Evolutionary conservation across 2,329 filamentous ascomycete genomes (phyloP).

Genomic region (Nakataea oryzae): DNA sequence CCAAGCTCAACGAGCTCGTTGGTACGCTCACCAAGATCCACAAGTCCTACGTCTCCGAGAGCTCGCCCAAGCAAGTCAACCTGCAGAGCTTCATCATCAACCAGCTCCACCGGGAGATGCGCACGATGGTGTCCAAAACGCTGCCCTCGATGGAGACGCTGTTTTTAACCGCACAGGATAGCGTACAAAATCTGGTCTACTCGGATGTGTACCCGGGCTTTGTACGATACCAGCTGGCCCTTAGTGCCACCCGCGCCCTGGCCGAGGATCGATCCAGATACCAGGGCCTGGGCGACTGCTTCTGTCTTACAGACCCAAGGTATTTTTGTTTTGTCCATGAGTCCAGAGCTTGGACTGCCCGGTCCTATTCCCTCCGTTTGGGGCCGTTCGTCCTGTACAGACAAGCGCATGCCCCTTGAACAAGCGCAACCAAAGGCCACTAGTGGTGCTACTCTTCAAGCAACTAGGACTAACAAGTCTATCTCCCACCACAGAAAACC

Average conservation of each 20-base stretch:
- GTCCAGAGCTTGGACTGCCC: too few relatives aligned
- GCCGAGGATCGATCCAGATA: slow-evolving; percentile 26
- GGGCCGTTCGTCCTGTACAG: too few relatives aligned
- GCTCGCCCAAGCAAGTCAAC: slow-evolving; percentile 13
- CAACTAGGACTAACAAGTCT: background rate
- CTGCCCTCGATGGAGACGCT: slow-evolving; percentile 22
- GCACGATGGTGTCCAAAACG: slow-evolving; percentile 15
- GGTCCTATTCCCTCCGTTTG: too few relatives aligned
- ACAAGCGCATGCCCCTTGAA: too few relatives aligned
- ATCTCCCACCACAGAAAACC: slow-evolving; percentile 16
- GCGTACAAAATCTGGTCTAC: slow-evolving; percentile 24
- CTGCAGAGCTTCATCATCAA: slow-evolving; percentile 16
- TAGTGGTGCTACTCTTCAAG: too few relatives aligned
- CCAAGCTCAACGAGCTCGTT: slow-evolving; percentile 25
- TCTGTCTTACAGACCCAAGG: slow-evolving; percentile 42
- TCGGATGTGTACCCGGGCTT: slow-evolving; percentile 33
- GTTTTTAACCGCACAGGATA: slow-evolving; percentile 21
- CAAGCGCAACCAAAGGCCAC: too few relatives aligned
- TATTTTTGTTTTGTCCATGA: background rate
- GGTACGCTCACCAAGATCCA: slow-evolving; percentile 20
- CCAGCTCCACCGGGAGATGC: slow-evolving; percentile 13
- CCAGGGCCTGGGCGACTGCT: slow-evolving; percentile 46
- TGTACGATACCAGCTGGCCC: slow-evolving; percentile 33
- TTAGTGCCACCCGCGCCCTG: slow-evolving; percentile 20
- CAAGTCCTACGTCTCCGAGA: slow-evolving; percentile 15